These are phyloP conservation scores for Pleoardoris graminearum DNA, from an alignment of 2,329 filamentous ascomycete species.

Conservation along the genomic window DNA sequence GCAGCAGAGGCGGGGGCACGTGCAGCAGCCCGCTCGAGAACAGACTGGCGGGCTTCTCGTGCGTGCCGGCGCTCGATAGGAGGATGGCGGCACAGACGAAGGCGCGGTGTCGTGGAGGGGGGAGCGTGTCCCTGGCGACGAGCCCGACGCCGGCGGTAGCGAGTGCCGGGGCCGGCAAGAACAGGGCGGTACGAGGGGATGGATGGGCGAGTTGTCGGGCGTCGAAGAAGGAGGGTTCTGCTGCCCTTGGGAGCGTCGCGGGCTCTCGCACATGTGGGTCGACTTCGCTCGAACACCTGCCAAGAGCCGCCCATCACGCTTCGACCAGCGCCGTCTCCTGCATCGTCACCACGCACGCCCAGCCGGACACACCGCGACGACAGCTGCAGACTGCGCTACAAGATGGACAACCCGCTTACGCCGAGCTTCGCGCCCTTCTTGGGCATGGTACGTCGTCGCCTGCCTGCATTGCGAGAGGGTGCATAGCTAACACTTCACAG, in stretches of 20 bases:
- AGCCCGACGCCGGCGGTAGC: conserved; percentile 28
- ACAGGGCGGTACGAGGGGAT: conserved; percentile 3
- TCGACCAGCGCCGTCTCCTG: background rate
- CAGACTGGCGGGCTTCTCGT: background rate
- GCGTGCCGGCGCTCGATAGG: conserved; percentile 4
- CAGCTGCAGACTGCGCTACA: background rate
- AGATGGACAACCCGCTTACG: conserved; percentile 57
- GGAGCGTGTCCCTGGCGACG: conserved; percentile 23
- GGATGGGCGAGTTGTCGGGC: conserved; percentile 8
- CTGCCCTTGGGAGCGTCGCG: conserved; percentile 21
- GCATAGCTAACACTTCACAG: conserved; percentile 53
- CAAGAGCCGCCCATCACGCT: conserved; percentile 8
- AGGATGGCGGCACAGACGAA: too few species aligned
- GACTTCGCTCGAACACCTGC: background rate
- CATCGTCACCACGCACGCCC: conserved; percentile 1
- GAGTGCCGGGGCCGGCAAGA: conserved; percentile 10
- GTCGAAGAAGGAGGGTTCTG: conserved; percentile 17
- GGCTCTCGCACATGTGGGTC: conserved; percentile 11
- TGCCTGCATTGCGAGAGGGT: background rate
- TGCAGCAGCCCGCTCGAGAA: background rate
- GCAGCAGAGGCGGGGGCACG: conserved; percentile 7
- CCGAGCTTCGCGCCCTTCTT: conserved; percentile 87
- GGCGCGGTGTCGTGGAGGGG: conserved; percentile 16
- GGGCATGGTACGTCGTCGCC: conserved; percentile 70
- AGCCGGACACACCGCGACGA: background rate